phyloP scores from a whole-genome alignment of 352 stramenopile species.

The Pythium aquatile region DNA sequence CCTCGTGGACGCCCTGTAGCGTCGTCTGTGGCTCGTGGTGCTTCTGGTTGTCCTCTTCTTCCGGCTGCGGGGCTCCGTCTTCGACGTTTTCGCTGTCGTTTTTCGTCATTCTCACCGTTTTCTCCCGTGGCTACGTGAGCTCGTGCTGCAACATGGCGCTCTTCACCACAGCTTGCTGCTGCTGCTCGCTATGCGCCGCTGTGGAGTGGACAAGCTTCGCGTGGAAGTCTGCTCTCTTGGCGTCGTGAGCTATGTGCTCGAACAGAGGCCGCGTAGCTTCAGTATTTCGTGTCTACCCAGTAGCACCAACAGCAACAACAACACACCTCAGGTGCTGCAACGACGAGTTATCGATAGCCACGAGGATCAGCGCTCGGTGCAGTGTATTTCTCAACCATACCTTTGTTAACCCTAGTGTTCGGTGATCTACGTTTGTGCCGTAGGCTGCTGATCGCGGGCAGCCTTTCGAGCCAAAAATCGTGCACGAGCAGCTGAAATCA shows the following conservation, averaged over 20 bases:
- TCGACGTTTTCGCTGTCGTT: background rate
- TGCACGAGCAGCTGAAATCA: conserved; percentile 71
- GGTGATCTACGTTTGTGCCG: background rate
- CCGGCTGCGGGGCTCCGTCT: background rate
- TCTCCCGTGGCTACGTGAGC: background rate
- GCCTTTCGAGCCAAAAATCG: conserved; percentile 87
- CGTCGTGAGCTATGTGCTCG: too few relatives aligned
- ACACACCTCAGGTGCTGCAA: too few relatives aligned
- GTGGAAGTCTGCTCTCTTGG: conserved; percentile 5
- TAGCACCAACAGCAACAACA: too few relatives aligned
- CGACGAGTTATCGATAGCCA: too few relatives aligned
- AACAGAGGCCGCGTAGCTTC: too few relatives aligned
- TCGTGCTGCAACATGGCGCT: background rate
- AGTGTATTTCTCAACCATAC: background rate
- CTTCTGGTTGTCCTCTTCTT: conserved; percentile 14
- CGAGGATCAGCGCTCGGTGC: too few relatives aligned
- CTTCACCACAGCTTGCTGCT: background rate
- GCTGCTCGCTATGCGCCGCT: background rate
- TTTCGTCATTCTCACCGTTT: background rate
- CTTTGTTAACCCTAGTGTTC: background rate
- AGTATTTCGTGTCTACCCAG: too few relatives aligned
- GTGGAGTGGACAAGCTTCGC: background rate
- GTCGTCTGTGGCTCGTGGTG: background rate
- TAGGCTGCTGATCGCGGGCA: conserved; percentile 29
- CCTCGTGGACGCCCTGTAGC: background rate